Conservation (phyloP, 1,284 basidiomycete species). For the Fomitopsis betulina region DNA sequence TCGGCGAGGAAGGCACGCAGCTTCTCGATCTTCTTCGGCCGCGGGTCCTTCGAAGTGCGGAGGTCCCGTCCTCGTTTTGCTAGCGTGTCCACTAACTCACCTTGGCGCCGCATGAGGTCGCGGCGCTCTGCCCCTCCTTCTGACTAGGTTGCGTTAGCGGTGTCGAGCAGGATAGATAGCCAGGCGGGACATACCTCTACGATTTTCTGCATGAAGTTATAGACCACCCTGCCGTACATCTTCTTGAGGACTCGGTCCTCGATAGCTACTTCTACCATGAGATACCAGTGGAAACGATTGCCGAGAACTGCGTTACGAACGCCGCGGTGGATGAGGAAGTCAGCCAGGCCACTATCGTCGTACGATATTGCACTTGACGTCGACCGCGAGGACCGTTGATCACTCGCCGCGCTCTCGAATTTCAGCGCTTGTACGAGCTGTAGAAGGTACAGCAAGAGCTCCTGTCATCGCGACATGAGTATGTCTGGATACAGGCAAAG, state of each 20-base stretch:
- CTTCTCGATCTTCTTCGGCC: constrained; percentile 97
- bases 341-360: constrained; percentile 82
- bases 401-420: constrained; percentile 79
- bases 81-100: constrained; percentile 79
- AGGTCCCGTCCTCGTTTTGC: constrained; percentile 84
- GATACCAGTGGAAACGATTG: constrained; percentile 95
- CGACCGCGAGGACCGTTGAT: constrained; percentile 62
- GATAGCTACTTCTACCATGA: constrained; percentile 86
- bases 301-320: constrained; percentile 83
- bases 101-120: constrained; percentile 82
- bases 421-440: constrained; percentile 98
- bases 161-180: not conserved
- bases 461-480: constrained; percentile 41
- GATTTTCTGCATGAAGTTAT: constrained; percentile 83
- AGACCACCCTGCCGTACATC: constrained; percentile 90
- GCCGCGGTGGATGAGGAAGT: constrained; percentile 87
- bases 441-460: constrained; percentile 88
- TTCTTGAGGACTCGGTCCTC: constrained; percentile 82
- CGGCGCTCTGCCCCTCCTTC: constrained; percentile 74
- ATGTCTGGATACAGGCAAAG: not conserved
- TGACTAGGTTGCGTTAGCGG: constrained; percentile 36
- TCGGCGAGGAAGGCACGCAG: constrained; percentile 81
- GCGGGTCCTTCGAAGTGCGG: constrained; percentile 85
- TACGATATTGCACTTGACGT: constrained; percentile 71
- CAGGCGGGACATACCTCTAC: constrained; percentile 56